These are phyloP conservation scores for Talaromyces wortmannii DNA, from an alignment of 495 filamentous ascomycete species.

Conservation along the genomic window DNA sequence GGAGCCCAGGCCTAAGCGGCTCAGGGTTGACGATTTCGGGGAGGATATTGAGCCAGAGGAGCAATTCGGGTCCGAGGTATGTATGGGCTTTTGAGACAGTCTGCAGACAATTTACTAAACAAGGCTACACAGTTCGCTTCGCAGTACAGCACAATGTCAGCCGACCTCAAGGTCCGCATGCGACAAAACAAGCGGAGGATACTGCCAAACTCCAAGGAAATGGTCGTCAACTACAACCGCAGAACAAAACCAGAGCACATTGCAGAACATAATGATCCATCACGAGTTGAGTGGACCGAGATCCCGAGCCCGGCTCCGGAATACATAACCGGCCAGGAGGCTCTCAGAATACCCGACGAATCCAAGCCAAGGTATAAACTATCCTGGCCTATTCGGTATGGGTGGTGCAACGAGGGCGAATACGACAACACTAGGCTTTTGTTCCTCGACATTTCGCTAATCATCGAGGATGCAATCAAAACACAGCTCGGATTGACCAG, in stretches of 20 bases:
- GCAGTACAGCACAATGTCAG: constrained; percentile 73
- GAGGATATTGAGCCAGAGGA: constrained; percentile 60
- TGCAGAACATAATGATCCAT: constrained; percentile 85
- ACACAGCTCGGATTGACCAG: constrained; percentile 70
- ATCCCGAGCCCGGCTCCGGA: constrained; percentile 59
- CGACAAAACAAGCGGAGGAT: constrained; percentile 86
- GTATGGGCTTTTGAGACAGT: constrained; percentile 1
- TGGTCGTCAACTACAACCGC: constrained; percentile 88
- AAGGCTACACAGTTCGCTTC: constrained; percentile 51
- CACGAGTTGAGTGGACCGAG: constrained; percentile 94
- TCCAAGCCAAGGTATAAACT: constrained; percentile 88
- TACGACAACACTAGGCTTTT: constrained; percentile 70
- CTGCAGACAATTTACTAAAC: constrained; percentile 4
- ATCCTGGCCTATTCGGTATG: constrained; percentile 83
- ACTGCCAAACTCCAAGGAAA: constrained; percentile 89
- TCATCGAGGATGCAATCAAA: constrained; percentile 80
- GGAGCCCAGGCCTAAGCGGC: constrained; percentile 81
- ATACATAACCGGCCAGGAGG: constrained; percentile 74
- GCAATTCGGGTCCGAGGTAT: constrained; percentile 78
- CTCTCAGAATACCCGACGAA: constrained; percentile 77
- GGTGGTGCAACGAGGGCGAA: constrained; percentile 84
- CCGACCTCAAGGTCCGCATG: constrained; percentile 84
- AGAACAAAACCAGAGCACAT: constrained; percentile 76
- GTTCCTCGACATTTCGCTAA: constrained; percentile 75
- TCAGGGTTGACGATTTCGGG: constrained; percentile 63